Evolutionary conservation across 2,329 filamentous ascomycete genomes (phyloP).

Genomic region (Fusarium euwallaceae): DNA sequence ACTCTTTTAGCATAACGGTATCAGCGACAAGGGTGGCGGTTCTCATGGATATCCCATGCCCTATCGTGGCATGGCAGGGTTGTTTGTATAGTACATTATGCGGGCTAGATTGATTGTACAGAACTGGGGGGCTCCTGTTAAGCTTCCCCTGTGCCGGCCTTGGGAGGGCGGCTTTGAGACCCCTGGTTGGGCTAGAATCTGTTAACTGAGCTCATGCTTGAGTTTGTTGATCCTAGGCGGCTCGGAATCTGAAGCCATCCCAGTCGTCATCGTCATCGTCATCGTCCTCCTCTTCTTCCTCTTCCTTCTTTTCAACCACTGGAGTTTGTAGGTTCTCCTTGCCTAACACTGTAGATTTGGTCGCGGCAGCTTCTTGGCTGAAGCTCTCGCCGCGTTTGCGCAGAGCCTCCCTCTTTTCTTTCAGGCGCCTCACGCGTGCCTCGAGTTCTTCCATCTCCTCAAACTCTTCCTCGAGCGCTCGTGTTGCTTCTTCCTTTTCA

Average conservation of each 20-base stretch:
- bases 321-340: constrained; percentile 49
- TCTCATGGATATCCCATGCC: constrained; percentile 14
- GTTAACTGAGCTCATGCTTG: neutral
- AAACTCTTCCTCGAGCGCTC: constrained; percentile 81
- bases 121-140: constrained; percentile 21
- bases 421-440: constrained; percentile 75
- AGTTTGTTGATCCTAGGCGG: constrained; percentile 16
- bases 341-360: constrained; percentile 28
- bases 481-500: constrained; percentile 81
- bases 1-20: constrained; percentile 7
- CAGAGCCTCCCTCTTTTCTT: constrained; percentile 78
- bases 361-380: constrained; percentile 46
- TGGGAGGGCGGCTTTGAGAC: neutral
- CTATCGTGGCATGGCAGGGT: constrained; percentile 13
- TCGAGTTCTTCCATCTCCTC: constrained; percentile 87
- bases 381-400: constrained; percentile 55
- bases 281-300: constrained; percentile 63
- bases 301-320: constrained; percentile 56
- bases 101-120: constrained; percentile 44
- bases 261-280: constrained; percentile 65
- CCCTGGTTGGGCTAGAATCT: neutral
- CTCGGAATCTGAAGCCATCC: constrained; percentile 68
- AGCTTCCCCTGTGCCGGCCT: constrained; percentile 7
- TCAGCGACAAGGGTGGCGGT: neutral
- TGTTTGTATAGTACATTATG: constrained; percentile 47